phyloP scores from a whole-genome alignment of 1,284 basidiomycete genomes.

The Cyathus pygmaeus region DNA sequence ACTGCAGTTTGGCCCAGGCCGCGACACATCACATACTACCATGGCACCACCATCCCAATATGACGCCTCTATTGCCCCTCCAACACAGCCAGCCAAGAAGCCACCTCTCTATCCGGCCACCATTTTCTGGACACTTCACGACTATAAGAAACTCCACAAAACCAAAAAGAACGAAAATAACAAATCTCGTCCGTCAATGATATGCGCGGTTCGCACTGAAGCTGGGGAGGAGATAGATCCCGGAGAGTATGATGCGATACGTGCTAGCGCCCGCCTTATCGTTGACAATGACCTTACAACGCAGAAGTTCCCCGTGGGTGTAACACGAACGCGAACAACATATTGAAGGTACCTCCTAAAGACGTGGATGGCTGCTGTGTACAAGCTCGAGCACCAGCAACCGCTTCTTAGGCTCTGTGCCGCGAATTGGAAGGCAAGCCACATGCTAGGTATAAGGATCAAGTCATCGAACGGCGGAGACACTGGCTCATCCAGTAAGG shows the following conservation, averaged over 20 bases:
- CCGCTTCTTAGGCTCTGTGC: constrained; percentile 2
- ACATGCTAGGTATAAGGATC: constrained; percentile 2
- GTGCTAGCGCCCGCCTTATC: neutral
- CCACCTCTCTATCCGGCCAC: neutral
- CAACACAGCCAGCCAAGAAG: neutral
- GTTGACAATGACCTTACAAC: neutral
- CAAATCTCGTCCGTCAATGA: constrained; percentile 6
- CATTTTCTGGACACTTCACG: constrained; percentile 5
- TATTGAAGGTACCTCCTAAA: neutral
- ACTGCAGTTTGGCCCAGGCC: too few relatives aligned
- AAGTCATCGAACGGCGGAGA: neutral
- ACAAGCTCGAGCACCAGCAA: neutral
- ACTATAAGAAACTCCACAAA: neutral
- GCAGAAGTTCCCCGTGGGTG: neutral
- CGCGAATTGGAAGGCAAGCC: constrained; percentile 9
- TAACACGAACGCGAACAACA: neutral
- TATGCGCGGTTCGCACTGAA: neutral
- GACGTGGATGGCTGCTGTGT: constrained; percentile 1
- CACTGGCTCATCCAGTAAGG: neutral
- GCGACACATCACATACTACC: too few relatives aligned
- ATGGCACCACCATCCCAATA: too few relatives aligned
- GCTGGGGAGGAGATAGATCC: neutral
- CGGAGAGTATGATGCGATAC: neutral
- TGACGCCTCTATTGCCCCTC: too few relatives aligned
- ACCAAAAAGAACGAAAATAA: neutral